Base-by-base conservation (phyloP, 345 rosid species). In the Arabis hirsuta region DNA sequence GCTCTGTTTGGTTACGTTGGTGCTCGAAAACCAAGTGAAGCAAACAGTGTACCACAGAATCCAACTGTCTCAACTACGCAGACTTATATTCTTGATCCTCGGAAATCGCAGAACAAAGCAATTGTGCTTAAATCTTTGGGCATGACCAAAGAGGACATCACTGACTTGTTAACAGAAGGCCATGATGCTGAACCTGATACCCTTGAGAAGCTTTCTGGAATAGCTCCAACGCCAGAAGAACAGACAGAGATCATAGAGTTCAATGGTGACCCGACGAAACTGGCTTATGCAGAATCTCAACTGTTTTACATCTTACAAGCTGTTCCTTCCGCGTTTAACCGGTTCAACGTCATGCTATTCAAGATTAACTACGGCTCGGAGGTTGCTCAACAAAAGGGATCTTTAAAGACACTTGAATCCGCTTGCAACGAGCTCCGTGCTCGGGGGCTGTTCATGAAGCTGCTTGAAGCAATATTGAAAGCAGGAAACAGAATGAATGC, bases 401-500 rank as follows among this genome's bases (percentile, higher is more conserved):
- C 73, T 24, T 59, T 87, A 44, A 79, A 78, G 38, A 79, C 76
- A 2, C 86, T 93, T 26, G 90, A 87, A 62, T 53, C 78, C 2
- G 98, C 88, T 0, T 89, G 96, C 59, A 84, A 76, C 38, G 96
- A 94, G 86, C 92, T 94, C 4, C 84, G 87, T 41, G 83, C 78
- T 27, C 82, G 85, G 8, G 87, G 97, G 9, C 61, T 94, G 6
- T 94, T 94, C 55, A 73, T 91, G 71, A 94, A 91, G 71, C 91
- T 94, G 4, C 79, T 94, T 2, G 98, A 94, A 51, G 98, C 98
- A 0, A 73, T 94, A 54, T 91, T 94, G 59, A 94, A 94, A 83
- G 92, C 98, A 26, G 98, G 98, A 1, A 91, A 94, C 63, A 79
- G 97, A 13, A 94, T 94, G 98, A 94, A 91, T 46, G 95, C 89